A percentile compares a stretch with the other conserved stretches of the same genome.
These are phyloP conservation scores for Aspergillus asperescens DNA, from an alignment of 495 filamentous ascomycete species.

Conservation along the genomic window DNA sequence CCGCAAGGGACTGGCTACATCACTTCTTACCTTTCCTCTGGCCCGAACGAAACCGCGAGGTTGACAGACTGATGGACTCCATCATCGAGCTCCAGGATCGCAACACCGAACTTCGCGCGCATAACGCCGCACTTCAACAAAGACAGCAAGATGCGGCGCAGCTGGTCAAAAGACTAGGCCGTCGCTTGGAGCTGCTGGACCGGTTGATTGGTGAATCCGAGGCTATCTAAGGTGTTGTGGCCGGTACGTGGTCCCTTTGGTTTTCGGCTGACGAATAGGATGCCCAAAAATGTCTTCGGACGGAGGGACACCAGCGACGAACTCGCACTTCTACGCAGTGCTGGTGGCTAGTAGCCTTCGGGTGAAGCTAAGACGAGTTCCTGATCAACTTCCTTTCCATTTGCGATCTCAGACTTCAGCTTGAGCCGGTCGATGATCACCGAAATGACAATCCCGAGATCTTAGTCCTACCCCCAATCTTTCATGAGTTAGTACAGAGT, in stretches of 20 bases:
- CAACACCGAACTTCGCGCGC: neutral
- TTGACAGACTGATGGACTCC: neutral
- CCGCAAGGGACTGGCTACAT: neutral
- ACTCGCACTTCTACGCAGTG: slow-evolving; percentile 36
- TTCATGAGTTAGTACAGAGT: neutral
- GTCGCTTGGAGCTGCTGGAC: neutral
- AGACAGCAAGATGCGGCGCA: neutral
- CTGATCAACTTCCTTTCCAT: neutral
- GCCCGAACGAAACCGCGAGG: neutral
- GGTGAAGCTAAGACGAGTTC: slow-evolving; percentile 26
- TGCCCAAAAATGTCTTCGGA: neutral
- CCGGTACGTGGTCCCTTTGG: neutral
- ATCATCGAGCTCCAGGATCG: neutral
- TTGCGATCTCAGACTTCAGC: neutral
- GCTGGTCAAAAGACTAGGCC: neutral
- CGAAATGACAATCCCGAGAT: neutral
- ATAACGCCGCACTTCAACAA: neutral
- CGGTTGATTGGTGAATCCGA: neutral
- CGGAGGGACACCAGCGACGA: slow-evolving; percentile 27
- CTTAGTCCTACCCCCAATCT: neutral
- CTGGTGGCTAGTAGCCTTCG: slow-evolving; percentile 32
- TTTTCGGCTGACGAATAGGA: neutral
- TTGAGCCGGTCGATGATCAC: neutral
- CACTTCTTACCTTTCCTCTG: neutral
- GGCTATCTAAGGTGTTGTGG: neutral